Evolutionary conservation across 169 alveolate species (phyloP).

Genomic region (Plasmodium fragile): DNA sequence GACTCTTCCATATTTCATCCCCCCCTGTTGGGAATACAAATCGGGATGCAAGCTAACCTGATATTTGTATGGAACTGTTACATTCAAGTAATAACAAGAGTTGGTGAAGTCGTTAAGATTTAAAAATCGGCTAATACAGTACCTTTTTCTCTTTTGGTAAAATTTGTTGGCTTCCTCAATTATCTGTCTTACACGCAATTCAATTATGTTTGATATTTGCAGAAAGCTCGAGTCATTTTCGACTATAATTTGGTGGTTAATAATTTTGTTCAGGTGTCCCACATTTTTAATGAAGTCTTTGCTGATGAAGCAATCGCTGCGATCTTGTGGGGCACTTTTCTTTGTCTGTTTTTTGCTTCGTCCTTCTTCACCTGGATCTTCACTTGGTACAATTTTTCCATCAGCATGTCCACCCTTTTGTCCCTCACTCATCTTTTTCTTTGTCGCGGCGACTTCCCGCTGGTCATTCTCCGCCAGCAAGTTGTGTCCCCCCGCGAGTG

Average conservation of each 20-base stretch:
- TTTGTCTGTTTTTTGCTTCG: not conserved
- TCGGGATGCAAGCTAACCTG: constrained; percentile 12
- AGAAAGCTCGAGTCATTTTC: constrained; percentile 58
- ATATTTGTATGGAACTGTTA: constrained; percentile 34
- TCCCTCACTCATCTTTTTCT: not conserved
- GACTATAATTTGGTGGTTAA: constrained; percentile 12
- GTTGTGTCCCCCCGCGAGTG: not conserved
- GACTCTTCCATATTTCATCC: constrained; percentile 17
- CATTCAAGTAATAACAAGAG: constrained; percentile 59
- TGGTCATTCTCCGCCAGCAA: not conserved
- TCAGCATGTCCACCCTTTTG: not conserved
- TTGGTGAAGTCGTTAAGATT: constrained; percentile 55
- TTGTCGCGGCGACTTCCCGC: not conserved
- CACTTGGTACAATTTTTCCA: not conserved
- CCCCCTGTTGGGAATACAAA: constrained; percentile 10
- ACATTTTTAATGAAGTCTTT: constrained; percentile 42
- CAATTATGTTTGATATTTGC: constrained; percentile 44
- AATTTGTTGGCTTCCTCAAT: constrained; percentile 74
- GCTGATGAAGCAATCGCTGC: constrained; percentile 8
- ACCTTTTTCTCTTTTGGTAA: constrained; percentile 60
- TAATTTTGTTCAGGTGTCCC: constrained; percentile 51
- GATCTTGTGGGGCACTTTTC: not conserved
- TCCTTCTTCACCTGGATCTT: not conserved
- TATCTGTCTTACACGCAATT: constrained; percentile 56
- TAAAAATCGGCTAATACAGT: constrained; percentile 24